phyloP scores from a whole-genome alignment of 2,329 filamentous ascomycete genomes.

The Biscogniauxia mediterranea region DNA sequence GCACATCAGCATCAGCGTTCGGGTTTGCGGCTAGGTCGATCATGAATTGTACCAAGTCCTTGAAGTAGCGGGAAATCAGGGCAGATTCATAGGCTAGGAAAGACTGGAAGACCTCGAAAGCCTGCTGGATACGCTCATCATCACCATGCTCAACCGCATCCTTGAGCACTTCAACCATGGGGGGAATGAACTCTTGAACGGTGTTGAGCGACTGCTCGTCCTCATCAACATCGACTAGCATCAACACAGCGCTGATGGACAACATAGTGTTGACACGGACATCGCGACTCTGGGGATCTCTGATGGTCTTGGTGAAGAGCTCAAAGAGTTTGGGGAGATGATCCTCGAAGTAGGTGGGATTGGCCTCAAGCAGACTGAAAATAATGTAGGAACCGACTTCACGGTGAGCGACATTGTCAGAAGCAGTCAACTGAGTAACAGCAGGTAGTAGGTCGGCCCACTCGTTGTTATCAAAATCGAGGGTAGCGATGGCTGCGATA shows the following conservation, averaged over 20 bases:
- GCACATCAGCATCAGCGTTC: slow-evolving; percentile 76
- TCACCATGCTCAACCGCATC: slow-evolving; percentile 74
- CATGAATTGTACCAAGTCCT: slow-evolving; percentile 91
- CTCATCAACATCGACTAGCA: slow-evolving; percentile 86
- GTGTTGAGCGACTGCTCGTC: slow-evolving; percentile 69
- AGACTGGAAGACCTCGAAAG: slow-evolving; percentile 96
- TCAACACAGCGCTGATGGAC: slow-evolving; percentile 81
- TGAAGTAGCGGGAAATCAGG: slow-evolving; percentile 80
- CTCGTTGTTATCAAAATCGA: slow-evolving; percentile 84
- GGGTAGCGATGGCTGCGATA: slow-evolving; percentile 79
- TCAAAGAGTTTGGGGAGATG: slow-evolving; percentile 77
- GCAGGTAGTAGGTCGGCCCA: slow-evolving; percentile 79
- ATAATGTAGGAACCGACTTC: slow-evolving; percentile 93
- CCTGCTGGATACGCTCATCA: slow-evolving; percentile 83
- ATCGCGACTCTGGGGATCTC: slow-evolving; percentile 85
- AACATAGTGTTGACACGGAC: slow-evolving; percentile 94
- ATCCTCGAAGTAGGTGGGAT: slow-evolving; percentile 80
- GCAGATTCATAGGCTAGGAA: slow-evolving; percentile 86
- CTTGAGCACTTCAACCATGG: slow-evolving; percentile 89
- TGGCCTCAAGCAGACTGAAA: slow-evolving; percentile 84
- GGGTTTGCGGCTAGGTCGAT: slow-evolving; percentile 78
- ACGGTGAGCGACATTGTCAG: slow-evolving; percentile 71
- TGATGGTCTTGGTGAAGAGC: slow-evolving; percentile 83
- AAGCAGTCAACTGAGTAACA: slow-evolving; percentile 76
- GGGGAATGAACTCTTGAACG: slow-evolving; percentile 78